Conservation (phyloP, 2,329 filamentous ascomycete species). For the Zymoseptoria pseudotritici region DNA sequence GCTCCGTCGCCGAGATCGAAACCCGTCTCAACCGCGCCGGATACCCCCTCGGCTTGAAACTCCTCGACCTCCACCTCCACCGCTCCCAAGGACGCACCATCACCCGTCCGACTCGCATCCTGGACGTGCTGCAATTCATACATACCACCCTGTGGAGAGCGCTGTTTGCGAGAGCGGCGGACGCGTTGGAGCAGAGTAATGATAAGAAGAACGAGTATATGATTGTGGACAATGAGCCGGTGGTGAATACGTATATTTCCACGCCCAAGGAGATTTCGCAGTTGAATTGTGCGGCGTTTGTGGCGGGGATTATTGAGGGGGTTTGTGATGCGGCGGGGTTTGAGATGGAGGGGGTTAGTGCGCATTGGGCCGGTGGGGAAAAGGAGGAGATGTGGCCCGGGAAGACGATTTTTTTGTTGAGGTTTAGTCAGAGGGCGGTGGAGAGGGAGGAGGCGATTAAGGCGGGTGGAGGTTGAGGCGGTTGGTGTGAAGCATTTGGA, state of each 20-base stretch:
- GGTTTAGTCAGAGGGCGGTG: slow-evolving; percentile 84
- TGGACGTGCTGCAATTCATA: slow-evolving; percentile 89
- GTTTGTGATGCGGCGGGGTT: slow-evolving; percentile 91
- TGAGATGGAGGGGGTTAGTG: slow-evolving; percentile 72
- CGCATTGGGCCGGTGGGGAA: slow-evolving; percentile 58
- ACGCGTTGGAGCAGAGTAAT: slow-evolving; percentile 83
- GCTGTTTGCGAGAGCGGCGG: slow-evolving; percentile 83
- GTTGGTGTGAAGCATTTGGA: too few relatives aligned
- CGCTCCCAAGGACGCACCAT: slow-evolving; percentile 61
- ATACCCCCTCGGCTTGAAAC: slow-evolving; percentile 85
- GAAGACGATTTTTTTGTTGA: slow-evolving; percentile 90
- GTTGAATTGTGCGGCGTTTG: slow-evolving; percentile 92
- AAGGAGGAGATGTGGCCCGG: slow-evolving; percentile 76
- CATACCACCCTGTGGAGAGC: slow-evolving; percentile 87
- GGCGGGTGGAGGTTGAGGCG: slow-evolving; percentile 19
- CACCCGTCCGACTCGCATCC: slow-evolving; percentile 75
- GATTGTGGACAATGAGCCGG: slow-evolving; percentile 96
- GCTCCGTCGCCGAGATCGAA: slow-evolving; percentile 88
- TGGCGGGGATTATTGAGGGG: slow-evolving; percentile 91
- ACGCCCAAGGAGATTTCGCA: slow-evolving; percentile 93
- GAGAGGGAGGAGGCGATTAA: slow-evolving; percentile 65
- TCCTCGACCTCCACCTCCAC: slow-evolving; percentile 91
- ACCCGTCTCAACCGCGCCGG: slow-evolving; percentile 44
- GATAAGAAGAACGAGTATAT: slow-evolving; percentile 92
- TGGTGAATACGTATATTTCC: slow-evolving; percentile 89